Evolutionary conservation across 2,329 filamentous ascomycete genomes (phyloP), one percentile per base, ranked within the genome.

Genomic region (Botrytis deweyae): DNA sequence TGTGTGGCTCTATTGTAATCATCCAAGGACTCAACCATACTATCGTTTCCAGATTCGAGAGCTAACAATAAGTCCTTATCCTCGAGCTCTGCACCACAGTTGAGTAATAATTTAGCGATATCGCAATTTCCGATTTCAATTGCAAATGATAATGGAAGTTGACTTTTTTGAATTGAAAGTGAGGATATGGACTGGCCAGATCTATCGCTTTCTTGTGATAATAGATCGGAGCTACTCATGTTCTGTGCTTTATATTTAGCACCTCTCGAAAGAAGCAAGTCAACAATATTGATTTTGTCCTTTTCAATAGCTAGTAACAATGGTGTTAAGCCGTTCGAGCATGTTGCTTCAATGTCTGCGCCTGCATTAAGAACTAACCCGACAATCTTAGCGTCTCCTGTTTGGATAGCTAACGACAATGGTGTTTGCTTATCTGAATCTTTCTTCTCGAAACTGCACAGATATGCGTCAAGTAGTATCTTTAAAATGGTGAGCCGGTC

Each of bases 301-400:
- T 20, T 67, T 20, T 62, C 42, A 20, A 68, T 59, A 52, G 72
- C 72, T 25, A 36, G 36, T 14, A 52, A 70, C 22, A 73, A 33
- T 36, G 72, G 36, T 36, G 65, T 70, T 44, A 18, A 36, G 14
- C 59, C 66, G 8, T 52, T 52, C 22, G n/a, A 25, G 3, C 46
- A 52, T 25, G 0, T 6, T n/a, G 1, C 46, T 0, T 52, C 22
- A 14, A 25, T 52, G 1, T 52, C 22, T 29, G 1, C 33, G 12
- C 33, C 44, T 7, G 18, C 0, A 8, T 16, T 4, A 25, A 36
- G 44, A 1, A 68, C 1, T 14, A 46, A 8, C n/a, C 22, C 38
- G 12, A 52, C 25, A 9, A 68, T 33, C 14, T 2, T n/a, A 40
- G n/a, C 16, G 44, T 52, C 18, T 20, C 65, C 65, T 8, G 44